phyloP scores from a whole-genome alignment of 805 yeast genomes.

The Starmerella khaoyaiensis region DNA sequence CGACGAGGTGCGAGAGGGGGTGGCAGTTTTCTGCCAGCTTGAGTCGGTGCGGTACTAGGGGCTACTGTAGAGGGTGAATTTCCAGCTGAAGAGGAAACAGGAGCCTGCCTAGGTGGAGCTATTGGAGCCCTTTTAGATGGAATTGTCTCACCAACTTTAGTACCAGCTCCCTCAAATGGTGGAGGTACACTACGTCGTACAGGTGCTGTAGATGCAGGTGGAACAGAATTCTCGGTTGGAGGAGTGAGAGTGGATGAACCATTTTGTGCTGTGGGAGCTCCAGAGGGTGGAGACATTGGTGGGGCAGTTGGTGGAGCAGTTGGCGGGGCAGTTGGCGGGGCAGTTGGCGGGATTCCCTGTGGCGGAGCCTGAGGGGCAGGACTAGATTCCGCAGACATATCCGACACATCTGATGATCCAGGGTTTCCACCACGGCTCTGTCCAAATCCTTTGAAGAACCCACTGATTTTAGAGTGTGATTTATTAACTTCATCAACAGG shows the following conservation, averaged over 20 bases:
- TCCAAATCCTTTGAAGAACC: slow-evolving; percentile 11
- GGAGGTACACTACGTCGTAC: slow-evolving; percentile 18
- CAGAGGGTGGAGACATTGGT: slow-evolving; percentile 10
- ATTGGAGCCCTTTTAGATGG: slow-evolving; percentile 2
- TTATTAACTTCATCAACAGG: slow-evolving; percentile 3
- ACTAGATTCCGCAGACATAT: slow-evolving; percentile 8
- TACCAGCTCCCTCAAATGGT: slow-evolving; percentile 12
- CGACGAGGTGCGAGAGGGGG: too few relatives aligned
- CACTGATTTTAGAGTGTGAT: slow-evolving; percentile 10
- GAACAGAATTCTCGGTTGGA: neutral
- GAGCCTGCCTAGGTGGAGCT: too few relatives aligned
- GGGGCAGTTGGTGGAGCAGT: slow-evolving; percentile 13
- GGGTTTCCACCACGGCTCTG: slow-evolving; percentile 2
- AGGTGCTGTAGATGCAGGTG: slow-evolving; percentile 5
- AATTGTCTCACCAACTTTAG: slow-evolving; percentile 11
- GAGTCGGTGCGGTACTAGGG: too few relatives aligned
- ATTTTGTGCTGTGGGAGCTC: slow-evolving; percentile 13
- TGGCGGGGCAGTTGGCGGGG: slow-evolving; percentile 8
- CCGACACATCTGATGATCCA: slow-evolving; percentile 4
- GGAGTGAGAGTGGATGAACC: neutral
- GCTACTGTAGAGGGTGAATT: too few relatives aligned
- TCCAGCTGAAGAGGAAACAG: too few relatives aligned
- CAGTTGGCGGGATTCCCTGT: slow-evolving; percentile 6
- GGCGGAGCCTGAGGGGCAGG: slow-evolving; percentile 20
- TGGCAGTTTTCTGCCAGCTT: too few relatives aligned